Evolutionary conservation across 2,329 filamentous ascomycete species (phyloP).

Genomic region (Aspergillus nomiae): DNA sequence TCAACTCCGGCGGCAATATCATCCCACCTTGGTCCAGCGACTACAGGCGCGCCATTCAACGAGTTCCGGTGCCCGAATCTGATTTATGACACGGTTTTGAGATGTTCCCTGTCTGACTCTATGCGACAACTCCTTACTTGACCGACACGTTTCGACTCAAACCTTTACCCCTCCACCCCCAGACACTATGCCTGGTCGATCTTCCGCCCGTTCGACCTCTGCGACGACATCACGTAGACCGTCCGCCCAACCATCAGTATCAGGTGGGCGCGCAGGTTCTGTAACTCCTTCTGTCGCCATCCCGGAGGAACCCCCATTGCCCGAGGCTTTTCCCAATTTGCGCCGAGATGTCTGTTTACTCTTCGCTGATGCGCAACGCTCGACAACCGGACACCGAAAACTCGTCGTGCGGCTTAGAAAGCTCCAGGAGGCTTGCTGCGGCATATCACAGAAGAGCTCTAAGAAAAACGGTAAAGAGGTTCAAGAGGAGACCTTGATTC

Average conservation of each 20-base stretch:
- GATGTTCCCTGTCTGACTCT: constrained; percentile 14
- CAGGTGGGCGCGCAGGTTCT: constrained; percentile 71
- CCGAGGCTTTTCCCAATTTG: constrained; percentile 54
- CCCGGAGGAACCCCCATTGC: constrained; percentile 63
- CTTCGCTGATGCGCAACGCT: constrained; percentile 82
- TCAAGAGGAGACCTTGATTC: constrained; percentile 46
- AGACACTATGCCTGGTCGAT: constrained; percentile 42
- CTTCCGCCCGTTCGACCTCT: constrained; percentile 41
- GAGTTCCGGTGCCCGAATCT: neutral
- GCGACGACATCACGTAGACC: constrained; percentile 40
- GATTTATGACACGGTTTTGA: constrained; percentile 3
- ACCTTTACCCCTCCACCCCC: constrained; percentile 19
- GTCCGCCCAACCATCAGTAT: constrained; percentile 71
- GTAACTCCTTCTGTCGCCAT: constrained; percentile 46
- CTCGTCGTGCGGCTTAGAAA: constrained; percentile 84
- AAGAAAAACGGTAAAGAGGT: constrained; percentile 48
- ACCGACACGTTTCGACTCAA: constrained; percentile 5
- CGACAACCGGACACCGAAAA: constrained; percentile 87
- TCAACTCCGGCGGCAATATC: neutral
- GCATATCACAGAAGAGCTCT: constrained; percentile 50
- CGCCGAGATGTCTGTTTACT: constrained; percentile 72
- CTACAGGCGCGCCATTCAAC: neutral
- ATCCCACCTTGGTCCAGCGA: neutral
- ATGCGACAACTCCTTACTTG: constrained; percentile 6
- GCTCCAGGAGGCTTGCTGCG: constrained; percentile 80